A percentile compares a stretch with the other conserved stretches of the same genome.
Conservation (phyloP, 2,329 filamentous ascomycete species). For the Diaporthe caulivora region DNA sequence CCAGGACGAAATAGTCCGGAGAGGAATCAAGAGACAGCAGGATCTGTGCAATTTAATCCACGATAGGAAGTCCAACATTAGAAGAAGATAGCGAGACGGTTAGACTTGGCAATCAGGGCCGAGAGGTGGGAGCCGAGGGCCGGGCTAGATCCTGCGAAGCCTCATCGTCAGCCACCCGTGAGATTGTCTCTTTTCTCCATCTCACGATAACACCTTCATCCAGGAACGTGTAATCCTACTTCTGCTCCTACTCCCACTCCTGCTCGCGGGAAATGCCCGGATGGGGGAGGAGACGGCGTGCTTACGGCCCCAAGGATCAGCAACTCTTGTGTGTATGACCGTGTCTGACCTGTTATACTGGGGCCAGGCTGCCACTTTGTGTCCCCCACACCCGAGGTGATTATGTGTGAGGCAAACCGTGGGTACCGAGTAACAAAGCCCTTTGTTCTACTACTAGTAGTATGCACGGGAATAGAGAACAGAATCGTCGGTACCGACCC, state of each 20-base stretch:
- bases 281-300: conserved; percentile 14
- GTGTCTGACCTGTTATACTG: neutral
- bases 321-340: neutral
- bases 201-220: neutral
- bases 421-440: conserved; percentile 21
- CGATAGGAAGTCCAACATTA: neutral
- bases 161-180: conserved; percentile 2
- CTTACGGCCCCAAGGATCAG: conserved; percentile 35
- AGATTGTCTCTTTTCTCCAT: neutral
- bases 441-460: neutral
- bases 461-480: neutral
- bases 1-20: neutral
- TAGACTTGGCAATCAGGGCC: conserved; percentile 10
- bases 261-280: conserved; percentile 3
- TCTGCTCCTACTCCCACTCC: neutral
- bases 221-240: conserved; percentile 14
- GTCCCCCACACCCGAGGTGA: too few relatives aligned
- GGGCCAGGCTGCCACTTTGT: conserved; percentile 16
- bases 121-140: neutral
- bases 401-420: conserved; percentile 33
- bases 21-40: neutral
- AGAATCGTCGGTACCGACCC: conserved; percentile 28
- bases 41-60: conserved; percentile 9
- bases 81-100: neutral
- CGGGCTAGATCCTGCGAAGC: conserved; percentile 17